phyloP scores from a whole-genome alignment of 2,329 filamentous ascomycete species.

The Talaromyces atroroseus region DNA sequence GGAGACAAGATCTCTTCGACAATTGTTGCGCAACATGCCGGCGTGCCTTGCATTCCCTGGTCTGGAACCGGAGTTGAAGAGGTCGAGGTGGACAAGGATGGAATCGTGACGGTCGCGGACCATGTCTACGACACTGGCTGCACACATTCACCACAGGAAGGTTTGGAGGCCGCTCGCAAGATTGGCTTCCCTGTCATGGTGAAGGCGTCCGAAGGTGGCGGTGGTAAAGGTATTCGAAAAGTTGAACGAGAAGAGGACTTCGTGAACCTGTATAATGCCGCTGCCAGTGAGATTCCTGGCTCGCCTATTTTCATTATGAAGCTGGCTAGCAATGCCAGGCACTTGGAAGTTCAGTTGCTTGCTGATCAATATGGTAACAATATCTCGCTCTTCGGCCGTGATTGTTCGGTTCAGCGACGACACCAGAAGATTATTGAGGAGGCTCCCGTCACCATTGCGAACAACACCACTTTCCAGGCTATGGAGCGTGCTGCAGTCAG shows the following conservation, averaged over 20 bases:
- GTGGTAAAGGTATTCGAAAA: slow-evolving; percentile 98
- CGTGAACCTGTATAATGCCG: slow-evolving; percentile 82
- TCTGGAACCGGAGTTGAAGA: slow-evolving; percentile 86
- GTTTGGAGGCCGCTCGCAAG: slow-evolving; percentile 74
- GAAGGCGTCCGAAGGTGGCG: slow-evolving; percentile 98
- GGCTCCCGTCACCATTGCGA: slow-evolving; percentile 94
- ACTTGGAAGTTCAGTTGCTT: slow-evolving; percentile 94
- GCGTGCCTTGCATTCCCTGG: slow-evolving; percentile 98
- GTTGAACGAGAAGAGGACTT: slow-evolving; percentile 82
- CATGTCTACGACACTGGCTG: slow-evolving; percentile 85
- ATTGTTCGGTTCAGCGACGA: slow-evolving; percentile 95
- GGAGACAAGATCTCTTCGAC: slow-evolving; percentile 99
- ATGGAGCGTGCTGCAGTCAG: slow-evolving; percentile 98
- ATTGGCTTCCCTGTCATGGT: slow-evolving; percentile 99
- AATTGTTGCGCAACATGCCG: slow-evolving; percentile 94
- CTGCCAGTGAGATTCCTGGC: slow-evolving; percentile 93
- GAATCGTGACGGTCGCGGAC: slow-evolving; percentile 88
- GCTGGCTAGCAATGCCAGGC: slow-evolving; percentile 88
- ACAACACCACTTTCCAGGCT: slow-evolving; percentile 77
- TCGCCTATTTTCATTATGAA: slow-evolving; percentile 99
- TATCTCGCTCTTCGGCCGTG: slow-evolving; percentile 96
- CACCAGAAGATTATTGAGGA: slow-evolving; percentile 99
- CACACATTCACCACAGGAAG: slow-evolving; percentile 83
- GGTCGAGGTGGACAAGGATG: slow-evolving; percentile 70
- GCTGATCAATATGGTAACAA: slow-evolving; percentile 99